Percentiles rank a stretch among this genome's conserved stretches.
These are phyloP conservation scores for Neocallimastix lanati DNA, from an alignment of 192 early-diverging fungal genomes.

Conservation along the genomic window DNA sequence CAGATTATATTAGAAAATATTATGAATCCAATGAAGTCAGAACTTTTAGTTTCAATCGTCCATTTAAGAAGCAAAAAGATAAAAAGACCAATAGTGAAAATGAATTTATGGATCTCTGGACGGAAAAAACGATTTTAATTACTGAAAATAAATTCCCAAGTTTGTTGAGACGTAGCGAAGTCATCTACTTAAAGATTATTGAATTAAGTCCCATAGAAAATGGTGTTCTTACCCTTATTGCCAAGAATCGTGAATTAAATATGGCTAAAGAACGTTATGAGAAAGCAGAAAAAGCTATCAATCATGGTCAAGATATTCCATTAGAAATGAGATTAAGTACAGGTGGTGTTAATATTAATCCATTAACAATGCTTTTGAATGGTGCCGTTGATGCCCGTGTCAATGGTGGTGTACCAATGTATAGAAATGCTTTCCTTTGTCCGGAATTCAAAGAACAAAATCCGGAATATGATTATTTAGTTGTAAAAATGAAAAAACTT, in stretches of 20 bases:
- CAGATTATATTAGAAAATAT: conserved; percentile 30
- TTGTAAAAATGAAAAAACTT: conserved; percentile 23
- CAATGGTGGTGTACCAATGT: conserved; percentile 65
- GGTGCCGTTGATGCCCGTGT: conserved; percentile 69
- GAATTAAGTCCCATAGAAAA: conserved; percentile 61
- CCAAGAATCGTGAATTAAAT: conserved; percentile 43
- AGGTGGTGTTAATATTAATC: conserved; percentile 28
- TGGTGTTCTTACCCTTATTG: conserved; percentile 45
- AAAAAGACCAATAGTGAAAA: conserved; percentile 1
- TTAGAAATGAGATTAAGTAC: neutral
- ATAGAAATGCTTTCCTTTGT: conserved; percentile 44
- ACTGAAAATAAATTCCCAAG: conserved; percentile 50
- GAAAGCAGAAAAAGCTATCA: conserved; percentile 4
- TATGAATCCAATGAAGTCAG: conserved; percentile 45
- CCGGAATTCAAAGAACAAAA: conserved; percentile 14
- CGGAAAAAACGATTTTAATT: conserved; percentile 45
- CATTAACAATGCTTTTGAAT: conserved; percentile 60
- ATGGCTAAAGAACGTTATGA: conserved; percentile 2
- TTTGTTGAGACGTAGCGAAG: conserved; percentile 30
- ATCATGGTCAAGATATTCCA: conserved; percentile 1
- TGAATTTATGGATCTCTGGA: conserved; percentile 60
- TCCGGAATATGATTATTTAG: conserved; percentile 17
- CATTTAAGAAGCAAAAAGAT: conserved; percentile 20
- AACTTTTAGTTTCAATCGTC: conserved; percentile 45
- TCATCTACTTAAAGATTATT: conserved; percentile 24